Evolutionary conservation across 1,284 basidiomycete species (phyloP), one percentile per base, ranked within the genome.

Genomic region (Pascua guehoae): DNA sequence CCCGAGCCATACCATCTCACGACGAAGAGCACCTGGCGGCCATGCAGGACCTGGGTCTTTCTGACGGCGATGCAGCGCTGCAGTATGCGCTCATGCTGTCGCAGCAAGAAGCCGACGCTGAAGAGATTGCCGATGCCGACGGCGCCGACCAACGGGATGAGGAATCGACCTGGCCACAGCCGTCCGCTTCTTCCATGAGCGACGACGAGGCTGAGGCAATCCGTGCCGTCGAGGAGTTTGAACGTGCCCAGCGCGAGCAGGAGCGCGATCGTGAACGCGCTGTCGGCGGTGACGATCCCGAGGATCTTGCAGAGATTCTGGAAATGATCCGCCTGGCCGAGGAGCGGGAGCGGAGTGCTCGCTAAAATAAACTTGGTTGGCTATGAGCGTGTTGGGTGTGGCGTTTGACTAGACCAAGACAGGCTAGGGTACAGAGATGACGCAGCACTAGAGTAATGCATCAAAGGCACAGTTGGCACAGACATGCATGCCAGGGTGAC

Each of bases 31-130:
- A 70, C 41, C 51, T 55, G 12, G 65, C 58, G 8, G 60, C 64
- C 24, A 67, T 71, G 64, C 62, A 66, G 11, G 64, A 69, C 47
- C 56, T 73, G 41, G 72, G 72, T 0, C 56, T 73, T 9, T 70
- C 67, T 40, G 67, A 69, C 45, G 64, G 63, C 11, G 72, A 73
- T 43, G 70, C 68, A 11, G 72, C 70, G n/a, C 56, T 72, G 24
- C 64, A 70, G 54, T 73, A 72, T 50, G 72, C 72, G 8, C 59
- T 73, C 47, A 67, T 72, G 70, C 52, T 73, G 12, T 70, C 67
- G 0, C 62, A 68, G 49, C 68, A 70, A 16, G 68, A 69, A 37
- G 51, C 57, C 2, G 52, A 61, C 24, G 47, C 41, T 4, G 16
- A 40, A 8, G 24, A 32, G 24, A 32, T 32, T 32, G 24, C 24